Evolutionary conservation across 2,329 filamentous ascomycete genomes (phyloP), one percentile per base, ranked within the genome.

Genomic region (Fragosphaeria purpurea): DNA sequence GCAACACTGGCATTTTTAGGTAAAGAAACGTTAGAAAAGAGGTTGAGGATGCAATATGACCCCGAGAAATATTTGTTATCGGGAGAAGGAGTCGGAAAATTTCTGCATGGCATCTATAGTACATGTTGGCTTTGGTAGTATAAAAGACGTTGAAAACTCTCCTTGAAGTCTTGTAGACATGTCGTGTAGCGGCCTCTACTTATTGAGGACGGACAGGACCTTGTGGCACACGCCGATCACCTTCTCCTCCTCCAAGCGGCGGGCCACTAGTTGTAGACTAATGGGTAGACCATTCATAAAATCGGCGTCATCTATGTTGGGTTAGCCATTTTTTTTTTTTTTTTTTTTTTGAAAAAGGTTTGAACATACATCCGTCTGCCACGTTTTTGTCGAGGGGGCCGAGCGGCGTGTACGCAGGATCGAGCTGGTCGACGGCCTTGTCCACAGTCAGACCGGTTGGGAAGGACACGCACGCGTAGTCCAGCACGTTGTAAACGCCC

Each of bases 381-480:
- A 73, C 63, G 7, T 55, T 54, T 51, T 63, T 61, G 56, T 72
- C 73, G 0, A 63, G 44, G 0, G 65, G 59, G 1, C 67, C 65
- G 8, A 73, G 51, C 0, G 68, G 65, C 49, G 59, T 49, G 7
- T 68, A 68, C 0, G 47, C 46, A 1, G 62, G 50, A 3, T 57
- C 61, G 0, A 62, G 48, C 4, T 56, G 48, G 45, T 76, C 73
- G 7, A 70, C 46, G 1, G 57, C 54, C 50, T 68, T 65, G 49
- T 75, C 70, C 0, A 68, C 73, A 0, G 33, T 55, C 10, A 72
- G 9, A 0, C 70, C 69, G 0, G 71, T 71, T 0, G 72, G 67
- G 52, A 76, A 75, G 0, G 72, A 74, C 0, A 76, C 62, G 48
- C 65, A 66, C 0, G 72, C 62, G 51, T 75, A 74, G 57, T 76